phyloP scores from a whole-genome alignment of 2,329 filamentous ascomycete species.

The Colletotrichum simmondsii region DNA sequence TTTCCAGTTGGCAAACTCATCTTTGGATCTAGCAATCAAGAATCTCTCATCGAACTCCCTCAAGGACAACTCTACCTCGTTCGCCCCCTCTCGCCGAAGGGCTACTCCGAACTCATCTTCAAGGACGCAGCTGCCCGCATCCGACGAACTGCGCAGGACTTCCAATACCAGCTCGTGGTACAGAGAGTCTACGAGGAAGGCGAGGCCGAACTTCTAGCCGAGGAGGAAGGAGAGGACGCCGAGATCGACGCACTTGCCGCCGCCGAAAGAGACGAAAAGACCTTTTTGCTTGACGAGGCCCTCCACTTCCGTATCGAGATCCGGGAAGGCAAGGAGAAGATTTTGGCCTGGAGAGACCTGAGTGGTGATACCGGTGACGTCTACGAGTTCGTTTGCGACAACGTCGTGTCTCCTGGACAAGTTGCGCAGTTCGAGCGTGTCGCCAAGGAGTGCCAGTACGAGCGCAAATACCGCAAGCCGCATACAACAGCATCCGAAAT shows the following conservation, averaged over 20 bases:
- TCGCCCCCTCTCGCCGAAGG: constrained; percentile 92
- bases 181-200: constrained; percentile 98
- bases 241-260: constrained; percentile 77
- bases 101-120: constrained; percentile 98
- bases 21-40: constrained; percentile 87
- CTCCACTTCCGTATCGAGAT: constrained; percentile 88
- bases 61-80: constrained; percentile 98
- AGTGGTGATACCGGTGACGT: constrained; percentile 94
- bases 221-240: constrained; percentile 88
- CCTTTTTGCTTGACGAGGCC: constrained; percentile 92
- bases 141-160: constrained; percentile 92
- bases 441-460: constrained; percentile 95
- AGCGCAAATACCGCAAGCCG: constrained; percentile 88
- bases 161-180: constrained; percentile 96
- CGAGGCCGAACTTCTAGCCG: constrained; percentile 89
- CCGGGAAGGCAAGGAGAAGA: constrained; percentile 81
- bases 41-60: constrained; percentile 92
- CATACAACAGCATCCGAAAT: constrained; percentile 83
- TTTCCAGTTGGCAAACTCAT: constrained; percentile 86
- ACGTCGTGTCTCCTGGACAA: constrained; percentile 74
- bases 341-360: constrained; percentile 94
- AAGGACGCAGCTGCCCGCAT: constrained; percentile 95
- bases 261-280: constrained; percentile 94
- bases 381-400: constrained; percentile 98
- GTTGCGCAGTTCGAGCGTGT: constrained; percentile 84